Base-by-base conservation (phyloP, 129 eudicot genomes). In the Deinandra increscens region DNA sequence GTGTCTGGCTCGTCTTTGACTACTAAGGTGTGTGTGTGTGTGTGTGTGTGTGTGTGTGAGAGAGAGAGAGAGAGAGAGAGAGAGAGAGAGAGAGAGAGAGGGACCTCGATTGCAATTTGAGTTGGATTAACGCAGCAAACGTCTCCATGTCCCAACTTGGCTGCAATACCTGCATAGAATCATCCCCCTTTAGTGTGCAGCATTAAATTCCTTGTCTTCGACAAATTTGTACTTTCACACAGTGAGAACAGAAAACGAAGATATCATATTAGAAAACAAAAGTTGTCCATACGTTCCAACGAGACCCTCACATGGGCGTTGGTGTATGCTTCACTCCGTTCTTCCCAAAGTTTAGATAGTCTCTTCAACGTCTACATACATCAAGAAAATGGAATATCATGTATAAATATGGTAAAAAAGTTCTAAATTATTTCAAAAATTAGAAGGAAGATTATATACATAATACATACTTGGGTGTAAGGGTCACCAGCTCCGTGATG, bases 31-130 rank as follows among this genome's bases (percentile, higher is more conserved):
- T 26, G 55, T 34, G 60, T n/a, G 69, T 9, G 60, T n/a, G 69
- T 9, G 50, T 12, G 58, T 26, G 55, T 34, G 60, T n/a, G 69
- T 9, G 50, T 12, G 58, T 26, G 55, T 34, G 60, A 9, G 69
- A 5, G 43, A 1, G 46, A 9, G 58, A 1, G 60, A 4, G 74
- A 4, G 62, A 9, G 75, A 56, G 45, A 50, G 60, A 23, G 73
- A 17, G 50, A 54, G 72, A 67, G 76, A 74, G 77, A 66, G 72
- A 51, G 68, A 76, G 73, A 62, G 73, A 74, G 73, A 60, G 46
- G 44, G 71, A 91, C 98, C 98, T 93, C 96, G 51, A 81, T 69
- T 20, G 98, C 95, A 60, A 93, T 89, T 63, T 59, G 81, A 39
- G 86, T 73, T 18, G 98, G 95, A 22, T 84, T 84, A 64, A 93